phyloP scores from a whole-genome alignment of 1,284 basidiomycete genomes.

The Neonothopanus nambi region DNA sequence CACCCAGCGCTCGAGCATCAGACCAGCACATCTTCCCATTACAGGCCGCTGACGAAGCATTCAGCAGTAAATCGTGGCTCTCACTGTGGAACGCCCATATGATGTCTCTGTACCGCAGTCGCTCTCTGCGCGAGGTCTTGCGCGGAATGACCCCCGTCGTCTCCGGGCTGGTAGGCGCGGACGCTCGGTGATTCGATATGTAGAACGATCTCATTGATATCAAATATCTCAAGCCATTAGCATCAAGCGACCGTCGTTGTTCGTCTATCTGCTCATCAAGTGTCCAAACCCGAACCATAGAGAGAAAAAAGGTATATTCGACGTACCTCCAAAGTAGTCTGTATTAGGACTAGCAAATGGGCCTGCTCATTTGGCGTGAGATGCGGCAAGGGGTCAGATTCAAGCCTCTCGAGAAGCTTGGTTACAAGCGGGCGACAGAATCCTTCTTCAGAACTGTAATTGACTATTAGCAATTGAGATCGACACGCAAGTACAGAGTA shows the following conservation, averaged over 20 bases:
- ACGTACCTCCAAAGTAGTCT: slow-evolving; percentile 82
- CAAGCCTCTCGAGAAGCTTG: slow-evolving; percentile 65
- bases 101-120: slow-evolving; percentile 88
- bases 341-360: slow-evolving; percentile 78
- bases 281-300: background rate
- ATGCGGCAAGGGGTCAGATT: slow-evolving; percentile 64
- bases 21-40: slow-evolving; percentile 85
- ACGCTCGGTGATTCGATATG: slow-evolving; percentile 67
- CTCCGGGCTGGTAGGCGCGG: slow-evolving; percentile 45
- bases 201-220: slow-evolving; percentile 86
- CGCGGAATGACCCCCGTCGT: slow-evolving; percentile 40
- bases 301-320: background rate
- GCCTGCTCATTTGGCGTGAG: slow-evolving; percentile 78
- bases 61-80: slow-evolving; percentile 82
- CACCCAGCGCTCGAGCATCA: slow-evolving; percentile 82
- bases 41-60: slow-evolving; percentile 71
- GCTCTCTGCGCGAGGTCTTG: slow-evolving; percentile 57
- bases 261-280: slow-evolving; percentile 68
- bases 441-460: slow-evolving; percentile 51
- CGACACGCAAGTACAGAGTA: slow-evolving; percentile 10
- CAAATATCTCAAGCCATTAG: slow-evolving; percentile 88
- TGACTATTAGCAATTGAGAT: background rate
- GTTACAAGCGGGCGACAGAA: slow-evolving; percentile 66
- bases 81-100: slow-evolving; percentile 96
- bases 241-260: slow-evolving; percentile 82